These are phyloP conservation scores for Kodamaea restingae DNA, from an alignment of 805 yeast genomes.

Conservation along the genomic window DNA sequence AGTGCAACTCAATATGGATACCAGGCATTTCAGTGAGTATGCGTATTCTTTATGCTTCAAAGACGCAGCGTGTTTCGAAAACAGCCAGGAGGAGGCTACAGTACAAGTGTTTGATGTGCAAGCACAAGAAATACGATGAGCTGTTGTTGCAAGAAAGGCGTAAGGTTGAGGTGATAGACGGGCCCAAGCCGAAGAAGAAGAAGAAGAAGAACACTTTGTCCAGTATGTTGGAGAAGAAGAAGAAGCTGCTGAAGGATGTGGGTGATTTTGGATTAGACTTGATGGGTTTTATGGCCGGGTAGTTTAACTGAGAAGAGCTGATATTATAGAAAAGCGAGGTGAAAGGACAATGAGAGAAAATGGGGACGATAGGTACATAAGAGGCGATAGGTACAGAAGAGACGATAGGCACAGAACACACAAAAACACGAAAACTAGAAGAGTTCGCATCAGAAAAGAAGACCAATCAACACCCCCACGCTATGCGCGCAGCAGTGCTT, in stretches of 20 bases:
- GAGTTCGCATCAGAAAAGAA: no score
- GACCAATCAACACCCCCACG: no score
- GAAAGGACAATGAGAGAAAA: no score
- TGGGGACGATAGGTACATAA: no score
- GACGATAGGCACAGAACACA: no score
- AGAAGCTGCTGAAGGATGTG: slow-evolving; percentile 30
- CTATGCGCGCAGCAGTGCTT: no score
- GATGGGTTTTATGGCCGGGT: slow-evolving; percentile 30
- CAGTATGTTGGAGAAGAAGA: slow-evolving; percentile 40
- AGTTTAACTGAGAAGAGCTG: no score
- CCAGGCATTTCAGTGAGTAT: slow-evolving; percentile 32
- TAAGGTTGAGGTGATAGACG: slow-evolving; percentile 23
- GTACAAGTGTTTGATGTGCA: slow-evolving; percentile 19
- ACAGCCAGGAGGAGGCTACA: slow-evolving; percentile 12
- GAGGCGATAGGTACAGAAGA: no score
- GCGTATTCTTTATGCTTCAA: slow-evolving; percentile 19
- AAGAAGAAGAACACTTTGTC: slow-evolving; percentile 43
- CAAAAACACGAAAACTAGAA: no score
- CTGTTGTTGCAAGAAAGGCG: slow-evolving; percentile 9
- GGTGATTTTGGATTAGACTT: slow-evolving; percentile 37
- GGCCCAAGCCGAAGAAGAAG: slow-evolving; percentile 37
- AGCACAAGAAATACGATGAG: slow-evolving; percentile 11
- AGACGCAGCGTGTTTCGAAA: slow-evolving; percentile 4
- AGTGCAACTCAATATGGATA: slow-evolving; percentile 29
- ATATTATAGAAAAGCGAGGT: no score